Conservation (phyloP, 139 green algal genomes). For the Chlamydomonas sp. region DNA sequence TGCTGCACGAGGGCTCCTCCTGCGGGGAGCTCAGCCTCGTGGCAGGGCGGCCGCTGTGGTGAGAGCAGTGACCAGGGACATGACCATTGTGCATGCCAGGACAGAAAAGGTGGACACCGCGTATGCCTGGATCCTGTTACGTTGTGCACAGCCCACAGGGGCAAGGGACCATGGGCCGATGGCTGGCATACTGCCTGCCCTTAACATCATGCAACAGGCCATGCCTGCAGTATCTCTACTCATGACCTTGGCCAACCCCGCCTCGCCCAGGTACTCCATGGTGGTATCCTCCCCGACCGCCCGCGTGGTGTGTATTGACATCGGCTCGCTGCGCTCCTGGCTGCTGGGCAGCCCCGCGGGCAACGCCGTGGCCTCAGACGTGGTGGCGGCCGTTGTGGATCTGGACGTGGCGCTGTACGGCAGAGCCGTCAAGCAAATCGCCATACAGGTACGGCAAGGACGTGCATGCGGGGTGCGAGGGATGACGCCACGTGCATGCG, state of each 20-base stretch:
- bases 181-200: too few relatives aligned
- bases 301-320: constrained; percentile 24
- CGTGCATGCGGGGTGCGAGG: background rate
- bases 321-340: constrained; percentile 18
- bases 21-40: constrained; percentile 44
- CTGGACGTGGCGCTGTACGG: constrained; percentile 40
- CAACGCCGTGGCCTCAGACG: background rate
- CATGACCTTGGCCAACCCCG: too few relatives aligned
- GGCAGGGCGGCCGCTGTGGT: constrained; percentile 37
- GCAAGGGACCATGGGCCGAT: too few relatives aligned
- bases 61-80: background rate
- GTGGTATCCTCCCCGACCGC: constrained; percentile 20
- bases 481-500: background rate
- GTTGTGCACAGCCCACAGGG: too few relatives aligned
- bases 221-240: too few relatives aligned
- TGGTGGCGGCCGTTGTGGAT: constrained; percentile 35
- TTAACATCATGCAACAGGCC: too few relatives aligned
- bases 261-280: constrained; percentile 19
- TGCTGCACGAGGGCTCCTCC: constrained; percentile 27
- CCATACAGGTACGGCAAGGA: background rate
- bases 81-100: too few relatives aligned
- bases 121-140: too few relatives aligned
- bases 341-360: background rate
- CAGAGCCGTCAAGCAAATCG: constrained; percentile 37
- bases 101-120: too few relatives aligned